phyloP scores from a whole-genome alignment of 2,329 filamentous ascomycete genomes.

The Cladobotryum protrusum region DNA sequence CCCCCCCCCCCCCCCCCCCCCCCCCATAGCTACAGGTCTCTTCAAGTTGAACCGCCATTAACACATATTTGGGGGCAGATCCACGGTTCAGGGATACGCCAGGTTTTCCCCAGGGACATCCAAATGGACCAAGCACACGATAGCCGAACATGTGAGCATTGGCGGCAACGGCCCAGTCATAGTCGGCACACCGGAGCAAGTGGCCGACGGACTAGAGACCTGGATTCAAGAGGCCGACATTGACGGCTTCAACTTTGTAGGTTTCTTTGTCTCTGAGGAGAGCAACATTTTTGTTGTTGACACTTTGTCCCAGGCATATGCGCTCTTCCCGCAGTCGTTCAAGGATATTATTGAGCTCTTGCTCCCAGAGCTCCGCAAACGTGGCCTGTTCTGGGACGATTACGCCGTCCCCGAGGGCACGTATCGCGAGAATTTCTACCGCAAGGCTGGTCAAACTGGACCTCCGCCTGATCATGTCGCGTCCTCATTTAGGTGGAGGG shows the following conservation, averaged over 20 bases:
- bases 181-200: constrained; percentile 48
- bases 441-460: constrained; percentile 41
- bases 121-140: constrained; percentile 67
- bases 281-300: neutral
- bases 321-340: constrained; percentile 61
- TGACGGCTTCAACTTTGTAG: constrained; percentile 66
- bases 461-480: constrained; percentile 48
- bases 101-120: constrained; percentile 51
- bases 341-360: constrained; percentile 61
- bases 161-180: constrained; percentile 60
- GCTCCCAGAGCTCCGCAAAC: constrained; percentile 54
- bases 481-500: constrained; percentile 38
- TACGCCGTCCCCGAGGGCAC: constrained; percentile 51
- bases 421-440: constrained; percentile 56
- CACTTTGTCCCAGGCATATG: constrained; percentile 46
- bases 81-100: constrained; percentile 49
- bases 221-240: constrained; percentile 50
- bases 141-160: constrained; percentile 61
- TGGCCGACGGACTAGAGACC: constrained; percentile 29
- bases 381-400: constrained; percentile 52
- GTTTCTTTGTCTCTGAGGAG: constrained; percentile 18
- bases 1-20: no score
- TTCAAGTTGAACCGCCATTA: neutral
- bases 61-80: constrained; percentile 26
- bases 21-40: no score